These are phyloP conservation scores for Apiospora rasikravindrae DNA, from an alignment of 2,329 filamentous ascomycete species.

Conservation along the genomic window DNA sequence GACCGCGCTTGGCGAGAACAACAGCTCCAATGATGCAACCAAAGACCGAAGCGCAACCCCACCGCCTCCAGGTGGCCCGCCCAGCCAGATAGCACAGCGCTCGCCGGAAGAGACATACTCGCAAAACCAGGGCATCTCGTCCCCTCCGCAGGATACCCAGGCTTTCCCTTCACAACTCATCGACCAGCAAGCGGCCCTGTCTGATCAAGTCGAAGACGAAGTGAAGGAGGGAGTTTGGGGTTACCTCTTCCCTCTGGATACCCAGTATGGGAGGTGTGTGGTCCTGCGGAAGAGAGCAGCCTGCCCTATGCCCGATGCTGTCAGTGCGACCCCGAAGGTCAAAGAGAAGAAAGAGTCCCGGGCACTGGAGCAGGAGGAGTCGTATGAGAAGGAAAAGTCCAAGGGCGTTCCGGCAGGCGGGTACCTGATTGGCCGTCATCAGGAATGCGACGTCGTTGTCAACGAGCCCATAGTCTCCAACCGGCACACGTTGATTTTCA, in stretches of 20 bases:
- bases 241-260: slow-evolving; percentile 84
- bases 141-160: slow-evolving; percentile 68
- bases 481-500: slow-evolving; percentile 75
- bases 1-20: slow-evolving; percentile 63
- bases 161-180: slow-evolving; percentile 76
- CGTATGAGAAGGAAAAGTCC: slow-evolving; percentile 67
- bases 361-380: slow-evolving; percentile 60
- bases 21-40: slow-evolving; percentile 62
- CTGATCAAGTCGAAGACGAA: slow-evolving; percentile 86
- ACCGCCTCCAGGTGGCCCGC: slow-evolving; percentile 63
- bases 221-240: slow-evolving; percentile 90
- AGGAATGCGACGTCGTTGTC: slow-evolving; percentile 84
- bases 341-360: slow-evolving; percentile 48
- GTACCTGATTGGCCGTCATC: slow-evolving; percentile 90
- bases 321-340: slow-evolving; percentile 45
- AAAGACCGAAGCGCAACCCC: slow-evolving; percentile 78
- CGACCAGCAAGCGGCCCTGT: slow-evolving; percentile 72
- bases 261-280: slow-evolving; percentile 68
- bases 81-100: slow-evolving; percentile 59
- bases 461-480: slow-evolving; percentile 86
- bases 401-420: slow-evolving; percentile 74
- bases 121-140: slow-evolving; percentile 53
- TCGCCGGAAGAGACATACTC: slow-evolving; percentile 53
- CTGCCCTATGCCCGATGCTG: slow-evolving; percentile 65
- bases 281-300: slow-evolving; percentile 76